These are phyloP conservation scores for Scutellaria baicalensis DNA, from an alignment of 257 asterid species.

Conservation along the genomic window DNA sequence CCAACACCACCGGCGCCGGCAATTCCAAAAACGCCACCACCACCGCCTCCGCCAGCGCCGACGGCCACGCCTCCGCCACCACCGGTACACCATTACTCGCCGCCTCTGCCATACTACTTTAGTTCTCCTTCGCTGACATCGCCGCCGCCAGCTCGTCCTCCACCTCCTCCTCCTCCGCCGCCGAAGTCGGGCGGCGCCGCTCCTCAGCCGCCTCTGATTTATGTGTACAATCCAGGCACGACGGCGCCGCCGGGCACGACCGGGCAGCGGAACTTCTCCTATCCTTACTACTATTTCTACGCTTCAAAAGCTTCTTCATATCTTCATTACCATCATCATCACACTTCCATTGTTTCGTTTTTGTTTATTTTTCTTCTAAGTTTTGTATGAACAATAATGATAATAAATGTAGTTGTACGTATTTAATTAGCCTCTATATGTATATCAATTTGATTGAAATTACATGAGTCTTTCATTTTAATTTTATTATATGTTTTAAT, in stretches of 20 bases:
- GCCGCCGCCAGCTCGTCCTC: constrained; percentile 19
- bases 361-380: constrained; percentile 17
- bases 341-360: constrained; percentile 22
- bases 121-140: constrained; percentile 29
- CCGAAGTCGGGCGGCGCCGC: neutral
- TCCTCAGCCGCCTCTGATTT: constrained; percentile 31
- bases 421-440: neutral
- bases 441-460: neutral
- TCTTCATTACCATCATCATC: constrained; percentile 2
- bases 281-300: constrained; percentile 67
- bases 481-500: no score
- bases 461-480: neutral
- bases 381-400: constrained; percentile 2
- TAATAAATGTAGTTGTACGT: neutral
- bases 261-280: constrained; percentile 41
- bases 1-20: constrained; percentile 23
- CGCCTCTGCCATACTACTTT: constrained; percentile 34
- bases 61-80: constrained; percentile 35
- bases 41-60: constrained; percentile 15
- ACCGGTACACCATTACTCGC: constrained; percentile 28
- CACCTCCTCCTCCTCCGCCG: constrained; percentile 25
- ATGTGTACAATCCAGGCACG: constrained; percentile 34
- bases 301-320: constrained; percentile 40
- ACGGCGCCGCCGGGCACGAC: constrained; percentile 19
- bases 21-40: constrained; percentile 18